Evolutionary conservation across 257 asterid species (phyloP), one percentile per base, ranked within the genome.

Genomic region (Mitragyna speciosa): DNA sequence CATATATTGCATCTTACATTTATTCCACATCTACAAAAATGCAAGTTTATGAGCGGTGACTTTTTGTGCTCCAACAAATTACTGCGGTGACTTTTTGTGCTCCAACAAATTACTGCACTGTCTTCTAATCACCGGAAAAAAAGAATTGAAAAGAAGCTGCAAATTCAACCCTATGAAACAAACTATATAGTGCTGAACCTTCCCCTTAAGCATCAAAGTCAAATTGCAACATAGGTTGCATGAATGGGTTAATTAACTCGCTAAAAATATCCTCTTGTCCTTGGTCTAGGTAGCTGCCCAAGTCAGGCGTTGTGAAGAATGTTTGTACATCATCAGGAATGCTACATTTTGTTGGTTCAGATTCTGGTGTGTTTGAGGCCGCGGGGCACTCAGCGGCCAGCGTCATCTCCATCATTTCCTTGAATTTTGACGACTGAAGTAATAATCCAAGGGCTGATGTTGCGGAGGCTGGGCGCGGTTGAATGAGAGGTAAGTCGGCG

Each of bases 371-470:
- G 41, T 75, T 72, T 67, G 76, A 72, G 0, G 86, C 83, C 3
- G 84, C 58, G 72, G 92, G 85, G 81, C 87, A 84, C 80, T 88
- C 94, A 4, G 88, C 86, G 7, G 92, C 90, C 76, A 88, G 26
- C 2, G 93, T 91, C 93, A 90, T 93, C 80, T 91, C 91, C 98
- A 90, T 93, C 95, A 93, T 89, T 79, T 93, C 98, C 81, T 93
- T 90, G 58, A 91, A 91, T 83, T 93, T 93, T 1, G 97, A 83
- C 0, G 97, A 93, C 24, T 91, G 97, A 30, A 93, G 90, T 16
- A 93, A 79, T 65, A 93, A 91, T n/a, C 98, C 95, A 2, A 91
- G 89, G 17, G 97, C 97, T n/a, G 98, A 91, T 0, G 95, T 93
- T 70, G 93, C 89, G 0, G 87, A 70, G 41, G 90, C 47, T 7